A percentile compares a stretch with the other conserved stretches of the same genome.
Evolutionary conservation across 768 basidiomycete genomes (phyloP).

Genomic region (Sistotremastrum niveocremeum): DNA sequence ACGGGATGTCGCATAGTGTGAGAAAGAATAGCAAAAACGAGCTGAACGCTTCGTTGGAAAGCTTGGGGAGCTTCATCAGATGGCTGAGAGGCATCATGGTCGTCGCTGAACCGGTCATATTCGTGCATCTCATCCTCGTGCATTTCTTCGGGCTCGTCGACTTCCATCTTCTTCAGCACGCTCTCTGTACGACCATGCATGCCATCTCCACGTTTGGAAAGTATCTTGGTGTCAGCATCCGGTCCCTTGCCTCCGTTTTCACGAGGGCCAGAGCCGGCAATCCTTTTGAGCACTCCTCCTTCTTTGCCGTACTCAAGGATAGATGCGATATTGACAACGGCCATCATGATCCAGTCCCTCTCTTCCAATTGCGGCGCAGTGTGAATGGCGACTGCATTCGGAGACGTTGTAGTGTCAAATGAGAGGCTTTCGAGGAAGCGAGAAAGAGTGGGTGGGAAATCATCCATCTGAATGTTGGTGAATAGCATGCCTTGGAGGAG

Average conservation of each 20-base stretch:
- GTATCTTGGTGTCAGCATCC: not conserved
- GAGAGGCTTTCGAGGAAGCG: slow-evolving; percentile 73
- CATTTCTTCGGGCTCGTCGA: slow-evolving; percentile 37
- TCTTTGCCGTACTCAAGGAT: slow-evolving; percentile 81
- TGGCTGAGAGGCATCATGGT: slow-evolving; percentile 7
- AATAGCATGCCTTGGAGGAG: slow-evolving; percentile 95
- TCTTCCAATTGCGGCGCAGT: slow-evolving; percentile 39
- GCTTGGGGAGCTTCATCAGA: slow-evolving; percentile 41
- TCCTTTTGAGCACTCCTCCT: slow-evolving; percentile 52
- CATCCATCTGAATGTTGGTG: slow-evolving; percentile 88
- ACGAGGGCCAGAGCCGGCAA: slow-evolving; percentile 32
- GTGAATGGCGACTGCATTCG: slow-evolving; percentile 38
- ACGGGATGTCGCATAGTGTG: slow-evolving; percentile 52
- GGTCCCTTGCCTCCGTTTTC: slow-evolving; percentile 14
- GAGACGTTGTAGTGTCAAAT: no score
- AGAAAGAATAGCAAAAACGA: slow-evolving; percentile 67
- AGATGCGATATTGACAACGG: slow-evolving; percentile 63
- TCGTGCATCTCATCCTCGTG: slow-evolving; percentile 11
- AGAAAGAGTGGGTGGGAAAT: slow-evolving; percentile 68
- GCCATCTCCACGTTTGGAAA: slow-evolving; percentile 19
- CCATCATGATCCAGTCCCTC: slow-evolving; percentile 97
- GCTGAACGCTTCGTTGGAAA: slow-evolving; percentile 62
- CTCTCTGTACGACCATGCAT: slow-evolving; percentile 18
- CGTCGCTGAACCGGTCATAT: not conserved
- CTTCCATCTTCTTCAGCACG: slow-evolving; percentile 47